Evolutionary conservation across 2,329 filamentous ascomycete genomes (phyloP).

Genomic region (Cladosporium sp.): DNA sequence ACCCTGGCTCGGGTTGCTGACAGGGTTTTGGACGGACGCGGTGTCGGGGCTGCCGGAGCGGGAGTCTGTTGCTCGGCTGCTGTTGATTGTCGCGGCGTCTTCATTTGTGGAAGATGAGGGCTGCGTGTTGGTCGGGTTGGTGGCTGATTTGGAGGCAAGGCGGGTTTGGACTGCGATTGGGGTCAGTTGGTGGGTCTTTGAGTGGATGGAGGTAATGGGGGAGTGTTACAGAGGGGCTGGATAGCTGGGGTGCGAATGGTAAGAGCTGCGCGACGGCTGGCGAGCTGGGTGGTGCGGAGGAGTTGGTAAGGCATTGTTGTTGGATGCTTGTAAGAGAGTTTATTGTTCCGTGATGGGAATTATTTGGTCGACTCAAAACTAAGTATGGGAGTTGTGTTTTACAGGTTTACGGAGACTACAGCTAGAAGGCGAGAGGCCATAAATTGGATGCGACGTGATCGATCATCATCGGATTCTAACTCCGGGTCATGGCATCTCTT

Average conservation of each 20-base stretch:
- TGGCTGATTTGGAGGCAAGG: slow-evolving; percentile 4
- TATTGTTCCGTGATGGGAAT: background rate
- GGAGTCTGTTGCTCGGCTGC: slow-evolving; percentile 2
- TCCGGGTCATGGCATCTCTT: too few species aligned
- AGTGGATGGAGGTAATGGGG: background rate
- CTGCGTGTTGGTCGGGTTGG: background rate
- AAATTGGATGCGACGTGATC: too few species aligned
- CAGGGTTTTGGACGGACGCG: background rate
- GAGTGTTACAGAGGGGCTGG: background rate
- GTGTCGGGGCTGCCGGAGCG: slow-evolving; percentile 8
- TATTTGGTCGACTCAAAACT: too few species aligned
- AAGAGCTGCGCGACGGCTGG: background rate
- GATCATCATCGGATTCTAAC: too few species aligned
- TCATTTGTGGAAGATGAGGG: background rate
- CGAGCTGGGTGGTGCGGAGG: background rate
- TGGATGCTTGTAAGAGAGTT: background rate
- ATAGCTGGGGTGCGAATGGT: background rate
- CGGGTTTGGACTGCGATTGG: background rate
- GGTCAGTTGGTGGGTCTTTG: background rate
- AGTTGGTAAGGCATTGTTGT: slow-evolving; percentile 1
- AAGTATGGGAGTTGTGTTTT: too few species aligned
- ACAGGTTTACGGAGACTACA: too few species aligned
- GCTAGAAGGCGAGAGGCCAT: too few species aligned
- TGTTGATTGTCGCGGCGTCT: background rate
- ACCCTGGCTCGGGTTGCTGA: slow-evolving; percentile 1